Percentiles rank a stretch among this genome's conserved stretches.
phyloP scores from a whole-genome alignment of 176 grass and related monocot species.

The Musa acuminata region DNA sequence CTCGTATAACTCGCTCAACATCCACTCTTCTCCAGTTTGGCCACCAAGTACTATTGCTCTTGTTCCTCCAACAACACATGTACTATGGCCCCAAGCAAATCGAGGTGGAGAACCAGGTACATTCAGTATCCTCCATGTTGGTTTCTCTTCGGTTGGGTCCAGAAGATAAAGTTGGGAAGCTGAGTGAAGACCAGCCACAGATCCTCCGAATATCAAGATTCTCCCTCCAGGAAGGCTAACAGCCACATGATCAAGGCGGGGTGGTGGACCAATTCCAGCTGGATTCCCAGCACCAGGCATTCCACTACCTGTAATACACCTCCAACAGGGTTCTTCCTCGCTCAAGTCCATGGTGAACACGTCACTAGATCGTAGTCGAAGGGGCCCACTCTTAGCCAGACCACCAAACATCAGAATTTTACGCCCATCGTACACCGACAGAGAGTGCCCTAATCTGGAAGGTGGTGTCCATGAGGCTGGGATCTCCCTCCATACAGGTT shows the following conservation, averaged over 20 bases:
- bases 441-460: conserved; percentile 16
- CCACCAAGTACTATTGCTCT: conserved; percentile 18
- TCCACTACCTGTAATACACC: conserved; percentile 17
- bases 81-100: conserved; percentile 20
- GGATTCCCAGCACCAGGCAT: conserved; percentile 19
- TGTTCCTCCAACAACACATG: conserved; percentile 19
- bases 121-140: conserved; percentile 19
- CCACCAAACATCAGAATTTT: conserved; percentile 21
- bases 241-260: conserved; percentile 18
- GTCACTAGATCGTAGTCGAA: conserved; percentile 13
- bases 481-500: conserved; percentile 17
- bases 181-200: conserved; percentile 22
- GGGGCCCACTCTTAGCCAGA: conserved; percentile 12
- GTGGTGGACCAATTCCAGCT: conserved; percentile 13
- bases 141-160: conserved; percentile 17
- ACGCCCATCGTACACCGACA: conserved; percentile 11
- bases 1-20: conserved; percentile 16
- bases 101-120: conserved; percentile 11
- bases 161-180: conserved; percentile 19
- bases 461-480: conserved; percentile 19
- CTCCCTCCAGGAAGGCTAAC: conserved; percentile 17
- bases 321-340: conserved; percentile 18
- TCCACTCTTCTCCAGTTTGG: conserved; percentile 21
- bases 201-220: conserved; percentile 16
- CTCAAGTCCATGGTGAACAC: conserved; percentile 22